Evolutionary conservation across 1,284 basidiomycete genomes (phyloP), one percentile per base, ranked within the genome.

Genomic region (Acaromyces ingoldii): DNA sequence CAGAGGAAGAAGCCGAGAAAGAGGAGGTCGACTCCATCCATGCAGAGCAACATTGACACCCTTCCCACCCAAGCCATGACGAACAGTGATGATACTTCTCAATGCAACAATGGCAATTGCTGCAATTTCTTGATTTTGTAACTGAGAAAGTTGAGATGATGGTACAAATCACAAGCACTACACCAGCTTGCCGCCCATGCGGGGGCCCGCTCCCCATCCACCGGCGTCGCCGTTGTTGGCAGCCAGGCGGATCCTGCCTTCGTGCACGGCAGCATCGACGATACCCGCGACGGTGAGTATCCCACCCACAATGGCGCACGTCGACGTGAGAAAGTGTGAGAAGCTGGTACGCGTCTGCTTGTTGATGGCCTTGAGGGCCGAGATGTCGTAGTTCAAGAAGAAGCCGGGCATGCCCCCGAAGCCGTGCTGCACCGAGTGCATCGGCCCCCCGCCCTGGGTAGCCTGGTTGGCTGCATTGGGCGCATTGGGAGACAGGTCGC

Each of bases 281-380:
- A 99, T 80, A 1, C 88, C 87, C 11, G 92, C 91, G 24, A 99
- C 85, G 1, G 95, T 99, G 45, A 99, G 79, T 6, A 98, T 91
- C 66, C 95, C 93, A 58, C 93, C 93, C 34, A 98, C 85, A 68
- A 99, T 96, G 3, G 95, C 95, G 71, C 92, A 97, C 19, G 67
- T 61, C 30, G 63, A 67, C 19, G 92, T 93, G 34, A 97, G 78
- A 81, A 98, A 97, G 78, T 97, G 95, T 5, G 92, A 91, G 74
- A 98, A 92, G 1, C 89, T 89, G 77, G 95, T 90, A 53, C 91
- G 83, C 34, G 82, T 86, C 45, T 75, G 65, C 1, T 55, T 53
- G 41, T 68, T 64, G 13, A 73, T 61, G 30, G 65, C 65, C 47
- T 68, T 67, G 47, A 75, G 61, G 11, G 71, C 64, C 29, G 64